phyloP scores from a whole-genome alignment of 495 filamentous ascomycete species.

The Xanthoparmelia taractica region DNA sequence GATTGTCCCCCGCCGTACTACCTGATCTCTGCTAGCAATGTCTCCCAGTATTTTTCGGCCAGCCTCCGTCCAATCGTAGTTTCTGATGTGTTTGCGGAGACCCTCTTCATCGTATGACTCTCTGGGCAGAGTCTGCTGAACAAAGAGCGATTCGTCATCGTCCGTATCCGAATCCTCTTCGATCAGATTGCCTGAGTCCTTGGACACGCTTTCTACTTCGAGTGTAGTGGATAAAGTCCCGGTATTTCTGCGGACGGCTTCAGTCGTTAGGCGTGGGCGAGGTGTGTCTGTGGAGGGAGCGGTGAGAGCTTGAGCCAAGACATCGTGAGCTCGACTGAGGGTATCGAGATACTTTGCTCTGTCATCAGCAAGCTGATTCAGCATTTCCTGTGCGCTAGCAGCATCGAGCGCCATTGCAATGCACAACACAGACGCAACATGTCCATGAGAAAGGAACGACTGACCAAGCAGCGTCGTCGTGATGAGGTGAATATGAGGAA shows the following conservation, averaged over 20 bases:
- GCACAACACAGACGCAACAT: background rate
- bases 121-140: slow-evolving; percentile 22
- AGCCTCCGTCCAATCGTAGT: slow-evolving; percentile 29
- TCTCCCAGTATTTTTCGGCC: slow-evolving; percentile 32
- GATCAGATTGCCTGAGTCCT: slow-evolving; percentile 25
- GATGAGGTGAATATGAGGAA: background rate
- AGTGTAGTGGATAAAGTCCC: slow-evolving; percentile 8
- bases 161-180: slow-evolving; percentile 30
- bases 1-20: slow-evolving; percentile 28
- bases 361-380: slow-evolving; percentile 30
- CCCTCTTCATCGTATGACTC: slow-evolving; percentile 32
- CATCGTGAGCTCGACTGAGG: slow-evolving; percentile 30
- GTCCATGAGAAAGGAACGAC: background rate
- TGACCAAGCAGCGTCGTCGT: background rate
- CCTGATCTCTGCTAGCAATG: slow-evolving; percentile 31
- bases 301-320: slow-evolving; percentile 20
- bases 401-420: slow-evolving; percentile 12
- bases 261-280: slow-evolving; percentile 7
- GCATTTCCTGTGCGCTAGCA: slow-evolving; percentile 27
- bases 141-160: slow-evolving; percentile 30
- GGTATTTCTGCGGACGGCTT: slow-evolving; percentile 15
- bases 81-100: slow-evolving; percentile 33
- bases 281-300: slow-evolving; percentile 1
- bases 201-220: slow-evolving; percentile 21
- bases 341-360: slow-evolving; percentile 34